Evolutionary conservation across 495 filamentous ascomycete species (phyloP), one percentile per base, ranked within the genome.

Genomic region (Hypoxylon lienhwacheense): DNA sequence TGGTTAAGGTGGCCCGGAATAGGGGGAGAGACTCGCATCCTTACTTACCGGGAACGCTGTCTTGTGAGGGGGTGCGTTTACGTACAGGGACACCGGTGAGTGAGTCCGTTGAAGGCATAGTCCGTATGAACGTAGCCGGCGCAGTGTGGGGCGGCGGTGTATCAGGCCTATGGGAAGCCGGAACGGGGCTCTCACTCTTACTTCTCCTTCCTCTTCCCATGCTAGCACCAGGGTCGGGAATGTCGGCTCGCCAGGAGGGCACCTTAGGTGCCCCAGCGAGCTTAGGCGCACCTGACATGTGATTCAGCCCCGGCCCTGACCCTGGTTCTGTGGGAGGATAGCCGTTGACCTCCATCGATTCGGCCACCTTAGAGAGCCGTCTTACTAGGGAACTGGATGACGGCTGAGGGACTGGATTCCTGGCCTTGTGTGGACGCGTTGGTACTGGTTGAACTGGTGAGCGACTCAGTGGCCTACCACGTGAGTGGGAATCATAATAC

Each of bases 361-460:
- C 47, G 2, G 53, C 60, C 5, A 15, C 8, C 26, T 56, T 33
- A 6, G 52, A 60, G 5, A 61, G 39, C 15, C 41, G 42, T 29
- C 37, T 47, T 24, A 55, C 55, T 5, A 63, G 46, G 8, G 54
- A 62, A 10, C 28, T 20, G 11, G 31, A 31, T 1, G 55, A 61
- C 8, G 4, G 1, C 26, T 47, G 1, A 4, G n/a, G 1, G 12
- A 25, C 5, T 34, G 37, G 7, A 12, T 11, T 28, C 16, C 0
- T 10, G 17, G 14, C 7, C 15, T n/a, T 2, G 4, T 34, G 6
- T 33, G 32, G 32, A 1, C 3, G 22, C n/a, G 17, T 7, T 17
- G 55, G 42, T 6, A 10, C 19, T 7, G 47, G 51, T n/a, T 65
- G 58, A 2, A 37, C 6, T 5, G 49, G 33, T 4, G 36, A 20